Evolutionary conservation across 2,329 filamentous ascomycete genomes (phyloP).

Genomic region (Elsinoe australis): DNA sequence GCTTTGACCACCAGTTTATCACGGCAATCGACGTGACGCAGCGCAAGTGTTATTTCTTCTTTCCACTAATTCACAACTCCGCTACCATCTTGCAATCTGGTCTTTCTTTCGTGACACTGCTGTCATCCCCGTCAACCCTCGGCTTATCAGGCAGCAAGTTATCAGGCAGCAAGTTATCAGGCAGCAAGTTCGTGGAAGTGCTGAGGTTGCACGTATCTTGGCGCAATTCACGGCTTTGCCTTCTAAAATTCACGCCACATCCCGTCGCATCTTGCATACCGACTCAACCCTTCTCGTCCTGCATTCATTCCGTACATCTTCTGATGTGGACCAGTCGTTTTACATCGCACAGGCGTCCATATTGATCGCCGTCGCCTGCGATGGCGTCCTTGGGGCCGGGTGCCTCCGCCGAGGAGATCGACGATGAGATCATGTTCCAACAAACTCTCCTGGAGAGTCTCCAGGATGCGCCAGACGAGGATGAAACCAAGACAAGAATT

Average conservation of each 20-base stretch:
- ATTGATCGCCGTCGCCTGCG: too few species aligned
- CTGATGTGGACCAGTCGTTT: background rate
- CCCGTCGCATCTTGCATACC: background rate
- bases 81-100: too few species aligned
- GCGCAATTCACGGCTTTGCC: background rate
- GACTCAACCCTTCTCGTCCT: background rate
- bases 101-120: too few species aligned
- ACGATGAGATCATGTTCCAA: constrained; percentile 31
- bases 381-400: constrained; percentile 22
- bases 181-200: too few species aligned
- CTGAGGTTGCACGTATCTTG: too few species aligned
- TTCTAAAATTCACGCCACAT: constrained; percentile 6
- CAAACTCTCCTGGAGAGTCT: constrained; percentile 28
- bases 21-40: background rate
- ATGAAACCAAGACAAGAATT: constrained; percentile 23
- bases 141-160: background rate
- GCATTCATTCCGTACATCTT: background rate
- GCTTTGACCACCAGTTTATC: constrained; percentile 11
- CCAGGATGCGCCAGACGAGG: constrained; percentile 28
- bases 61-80: background rate
- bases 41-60: background rate
- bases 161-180: background rate
- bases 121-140: too few species aligned
- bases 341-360: too few species aligned
- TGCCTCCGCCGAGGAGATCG: constrained; percentile 23